Evolutionary conservation across 1,284 basidiomycete genomes (phyloP).

Genomic region (Puccinia triticina): DNA sequence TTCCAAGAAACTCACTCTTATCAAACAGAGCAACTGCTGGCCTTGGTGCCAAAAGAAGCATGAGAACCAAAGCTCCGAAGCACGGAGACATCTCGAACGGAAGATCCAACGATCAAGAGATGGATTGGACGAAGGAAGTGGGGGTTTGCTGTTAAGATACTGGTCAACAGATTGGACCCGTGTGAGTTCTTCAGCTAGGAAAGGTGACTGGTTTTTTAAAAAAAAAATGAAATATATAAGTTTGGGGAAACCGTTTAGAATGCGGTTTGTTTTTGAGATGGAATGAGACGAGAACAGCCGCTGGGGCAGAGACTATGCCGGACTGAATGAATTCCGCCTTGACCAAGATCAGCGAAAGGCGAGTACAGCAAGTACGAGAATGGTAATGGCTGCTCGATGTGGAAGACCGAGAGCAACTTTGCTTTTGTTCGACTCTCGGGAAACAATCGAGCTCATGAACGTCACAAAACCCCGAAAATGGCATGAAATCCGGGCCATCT

Average conservation of each 20-base stretch:
- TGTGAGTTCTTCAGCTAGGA: background rate
- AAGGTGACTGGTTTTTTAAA: background rate
- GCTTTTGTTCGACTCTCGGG: background rate
- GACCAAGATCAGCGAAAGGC: background rate
- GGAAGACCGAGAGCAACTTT: background rate
- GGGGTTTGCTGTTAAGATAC: background rate
- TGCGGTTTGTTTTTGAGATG: background rate
- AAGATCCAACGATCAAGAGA: background rate
- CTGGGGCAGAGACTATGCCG: too few species aligned
- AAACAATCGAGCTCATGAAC: background rate
- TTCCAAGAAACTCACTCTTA: constrained; percentile 32
- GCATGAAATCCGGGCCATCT: too few species aligned
- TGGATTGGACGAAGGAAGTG: background rate
- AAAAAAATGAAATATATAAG: background rate
- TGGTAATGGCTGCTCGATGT: background rate
- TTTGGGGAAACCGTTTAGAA: too few species aligned
- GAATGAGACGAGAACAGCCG: too few species aligned
- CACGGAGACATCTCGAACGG: background rate
- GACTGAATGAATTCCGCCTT: background rate
- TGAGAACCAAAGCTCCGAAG: constrained; percentile 10
- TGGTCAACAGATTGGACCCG: background rate
- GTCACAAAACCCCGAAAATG: background rate
- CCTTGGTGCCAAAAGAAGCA: constrained; percentile 30
- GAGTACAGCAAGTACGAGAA: background rate
- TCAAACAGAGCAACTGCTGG: constrained; percentile 31